Conservation (phyloP, 2,329 filamentous ascomycete genomes). For the Neurospora sp. region DNA sequence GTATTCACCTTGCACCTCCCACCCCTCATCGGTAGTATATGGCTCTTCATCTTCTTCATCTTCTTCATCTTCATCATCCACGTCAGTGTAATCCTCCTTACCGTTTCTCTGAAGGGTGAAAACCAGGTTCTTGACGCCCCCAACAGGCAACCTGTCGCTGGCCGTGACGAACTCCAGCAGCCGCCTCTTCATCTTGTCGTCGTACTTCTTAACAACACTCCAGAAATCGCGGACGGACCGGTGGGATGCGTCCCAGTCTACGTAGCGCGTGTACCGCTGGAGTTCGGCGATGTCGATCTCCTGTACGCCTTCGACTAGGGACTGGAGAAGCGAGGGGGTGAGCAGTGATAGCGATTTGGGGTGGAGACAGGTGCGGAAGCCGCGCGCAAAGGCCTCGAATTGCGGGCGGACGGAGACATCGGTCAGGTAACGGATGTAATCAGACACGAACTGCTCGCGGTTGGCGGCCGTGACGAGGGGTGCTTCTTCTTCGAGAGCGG, state of each 20-base stretch:
- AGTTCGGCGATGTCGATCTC: constrained; percentile 70
- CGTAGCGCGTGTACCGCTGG: constrained; percentile 62
- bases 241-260: constrained; percentile 65
- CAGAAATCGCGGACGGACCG: constrained; percentile 72
- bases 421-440: constrained; percentile 79
- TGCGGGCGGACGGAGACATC: constrained; percentile 68
- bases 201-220: constrained; percentile 61
- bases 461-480: constrained; percentile 74
- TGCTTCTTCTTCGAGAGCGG: constrained; percentile 25
- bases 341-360: constrained; percentile 63
- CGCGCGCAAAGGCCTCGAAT: constrained; percentile 68
- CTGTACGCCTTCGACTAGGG: constrained; percentile 72
- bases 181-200: constrained; percentile 59
- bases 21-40: neutral
- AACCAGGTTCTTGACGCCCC: constrained; percentile 69
- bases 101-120: constrained; percentile 78
- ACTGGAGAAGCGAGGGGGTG: constrained; percentile 59
- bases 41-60: neutral
- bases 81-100: constrained; percentile 41
- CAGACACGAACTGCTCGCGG: constrained; percentile 64
- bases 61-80: constrained; percentile 24
- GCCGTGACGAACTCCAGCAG: constrained; percentile 93
- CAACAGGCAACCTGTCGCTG: constrained; percentile 79
- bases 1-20: neutral
- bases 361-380: constrained; percentile 68